A percentile compares a stretch with the other conserved stretches of the same genome.
Conservation (phyloP, 176 grass and related monocot species). For the Phyllostachys edulis region DNA sequence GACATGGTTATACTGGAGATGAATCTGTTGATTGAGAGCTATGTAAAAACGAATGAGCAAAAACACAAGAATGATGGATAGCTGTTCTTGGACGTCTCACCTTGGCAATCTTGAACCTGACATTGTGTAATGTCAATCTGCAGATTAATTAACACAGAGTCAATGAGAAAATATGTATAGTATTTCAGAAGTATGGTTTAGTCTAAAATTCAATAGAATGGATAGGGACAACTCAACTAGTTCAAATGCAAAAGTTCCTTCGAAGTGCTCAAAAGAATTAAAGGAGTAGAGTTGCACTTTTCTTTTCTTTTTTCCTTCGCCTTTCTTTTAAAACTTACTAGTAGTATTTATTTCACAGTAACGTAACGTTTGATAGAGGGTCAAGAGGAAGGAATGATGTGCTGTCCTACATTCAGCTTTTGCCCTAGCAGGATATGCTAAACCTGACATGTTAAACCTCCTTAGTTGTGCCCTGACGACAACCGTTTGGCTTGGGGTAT, state of each 20-base stretch:
- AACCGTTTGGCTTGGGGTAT: conserved; percentile 5
- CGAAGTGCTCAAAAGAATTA: conserved; percentile 29
- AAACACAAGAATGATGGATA: neutral
- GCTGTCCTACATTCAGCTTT: neutral
- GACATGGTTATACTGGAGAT: conserved; percentile 2
- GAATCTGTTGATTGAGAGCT: neutral
- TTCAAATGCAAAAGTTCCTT: conserved; percentile 4
- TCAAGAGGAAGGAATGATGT: neutral
- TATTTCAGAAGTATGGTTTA: neutral
- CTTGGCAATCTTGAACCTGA: neutral
- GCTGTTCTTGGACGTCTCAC: neutral
- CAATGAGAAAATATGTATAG: neutral
- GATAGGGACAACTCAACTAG: neutral
- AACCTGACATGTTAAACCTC: conserved; percentile 1
- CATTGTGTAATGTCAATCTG: neutral
- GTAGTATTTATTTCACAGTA: neutral
- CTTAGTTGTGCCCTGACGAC: neutral
- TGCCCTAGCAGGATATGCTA: neutral
- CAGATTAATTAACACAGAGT: neutral
- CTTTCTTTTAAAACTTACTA: conserved; percentile 17
- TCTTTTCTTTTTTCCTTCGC: neutral
- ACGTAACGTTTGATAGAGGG: neutral
- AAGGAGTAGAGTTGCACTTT: conserved; percentile 8
- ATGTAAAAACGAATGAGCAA: neutral
- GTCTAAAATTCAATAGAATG: neutral